Base-by-base conservation (phyloP, 495 filamentous ascomycete species). In the Hypoxylon crocopeplum region DNA sequence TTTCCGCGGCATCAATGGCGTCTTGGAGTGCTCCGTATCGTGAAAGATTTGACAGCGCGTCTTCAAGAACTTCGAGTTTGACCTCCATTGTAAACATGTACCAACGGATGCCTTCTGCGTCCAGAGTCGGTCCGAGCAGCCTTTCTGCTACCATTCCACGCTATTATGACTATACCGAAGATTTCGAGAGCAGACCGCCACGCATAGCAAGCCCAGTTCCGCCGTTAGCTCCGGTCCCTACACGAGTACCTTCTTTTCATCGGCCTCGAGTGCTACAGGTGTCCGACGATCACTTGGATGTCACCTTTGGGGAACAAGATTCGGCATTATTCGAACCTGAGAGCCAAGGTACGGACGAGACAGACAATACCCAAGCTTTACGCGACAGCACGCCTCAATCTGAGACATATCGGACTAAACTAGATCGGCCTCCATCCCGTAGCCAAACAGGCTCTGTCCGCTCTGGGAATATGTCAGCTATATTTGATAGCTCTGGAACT, bases 111-210 rank as follows among this genome's bases (percentile, higher is more conserved):
- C 62, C 72, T n/a, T 56, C 63, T 36, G 24, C 19, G 27, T 51
- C 24, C 29, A 69, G 22, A 38, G 13, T 34, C 20, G 56, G 44
- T 11, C 65, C 53, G 13, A 57, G 49, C 40, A 34, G 46, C 16
- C 36, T 56, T 42, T 44, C 37, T 11, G 50, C 63, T 25, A 15
- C 63, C 16, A 58, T 64, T 32, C 75, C 75, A 19, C 52, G 76
- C 17, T 82, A 77, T 54, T 82, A 82, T 64, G 80, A 82, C 59
- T 82, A 82, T 56, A 79, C 77, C 3, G 80, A 82, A 62, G 74
- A 73, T 19, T 82, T 82, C 58, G 77, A 78, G 15, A 53, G 47
- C 19, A 64, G 48, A 13, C 50, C 66, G 7, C 34, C 59, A 39
- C 59, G 48, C 8, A 7, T 53, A n/a, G 27, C 27, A 11, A 59